These are phyloP conservation scores for Termitomyces sp. DNA, from an alignment of 768 basidiomycete genomes.

Conservation along the genomic window DNA sequence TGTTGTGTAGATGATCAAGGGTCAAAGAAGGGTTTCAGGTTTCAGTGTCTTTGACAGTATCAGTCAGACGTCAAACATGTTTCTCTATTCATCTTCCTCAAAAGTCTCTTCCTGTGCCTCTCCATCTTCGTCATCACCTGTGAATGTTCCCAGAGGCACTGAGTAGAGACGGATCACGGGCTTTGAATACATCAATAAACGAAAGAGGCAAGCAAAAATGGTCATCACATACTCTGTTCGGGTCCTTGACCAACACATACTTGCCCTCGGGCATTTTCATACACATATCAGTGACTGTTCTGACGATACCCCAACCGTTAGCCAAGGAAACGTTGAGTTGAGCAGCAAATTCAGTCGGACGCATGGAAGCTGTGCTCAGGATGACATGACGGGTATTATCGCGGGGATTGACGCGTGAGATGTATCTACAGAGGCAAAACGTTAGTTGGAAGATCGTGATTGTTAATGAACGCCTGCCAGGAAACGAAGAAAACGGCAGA, in stretches of 20 bases:
- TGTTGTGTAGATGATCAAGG: conserved; percentile 13
- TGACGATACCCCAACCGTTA: conserved; percentile 98
- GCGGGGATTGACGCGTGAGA: conserved; percentile 89
- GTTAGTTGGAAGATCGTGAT: conserved; percentile 9
- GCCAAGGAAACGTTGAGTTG: conserved; percentile 94
- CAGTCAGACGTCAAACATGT: conserved; percentile 15
- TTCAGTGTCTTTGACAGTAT: conserved; percentile 17
- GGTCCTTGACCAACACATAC: conserved; percentile 96
- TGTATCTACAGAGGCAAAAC: conserved; percentile 58
- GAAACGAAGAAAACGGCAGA: neutral
- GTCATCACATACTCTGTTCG: conserved; percentile 75
- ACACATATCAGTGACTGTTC: conserved; percentile 90
- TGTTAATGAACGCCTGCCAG: neutral
- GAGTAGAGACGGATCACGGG: conserved; percentile 91
- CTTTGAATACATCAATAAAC: conserved; percentile 37
- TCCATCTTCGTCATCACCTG: conserved; percentile 68
- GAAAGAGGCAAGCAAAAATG: neutral
- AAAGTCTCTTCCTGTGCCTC: conserved; percentile 25
- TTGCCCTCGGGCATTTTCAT: conserved; percentile 98
- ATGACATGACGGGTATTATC: conserved; percentile 97
- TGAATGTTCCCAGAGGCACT: conserved; percentile 87
- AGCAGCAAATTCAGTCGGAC: conserved; percentile 88
- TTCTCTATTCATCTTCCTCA: conserved; percentile 37
- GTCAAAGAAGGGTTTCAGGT: conserved; percentile 13
- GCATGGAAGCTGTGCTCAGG: conserved; percentile 90